phyloP scores from a whole-genome alignment of 345 rosid genomes.

The Syzygium aqueum region DNA sequence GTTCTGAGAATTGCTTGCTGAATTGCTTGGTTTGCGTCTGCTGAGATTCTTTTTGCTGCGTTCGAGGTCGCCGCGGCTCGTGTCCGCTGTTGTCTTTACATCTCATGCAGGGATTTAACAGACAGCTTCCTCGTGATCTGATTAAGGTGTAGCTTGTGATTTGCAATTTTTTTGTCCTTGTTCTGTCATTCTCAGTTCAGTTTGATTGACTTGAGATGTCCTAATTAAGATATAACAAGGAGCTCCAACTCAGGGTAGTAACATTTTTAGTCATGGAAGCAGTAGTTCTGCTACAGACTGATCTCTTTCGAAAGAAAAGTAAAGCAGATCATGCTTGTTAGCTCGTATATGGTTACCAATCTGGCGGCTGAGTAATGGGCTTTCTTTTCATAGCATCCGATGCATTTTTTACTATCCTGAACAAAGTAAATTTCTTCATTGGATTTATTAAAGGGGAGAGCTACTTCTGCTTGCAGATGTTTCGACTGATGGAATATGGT shows the following conservation, averaged over 20 bases:
- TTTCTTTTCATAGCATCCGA: neutral
- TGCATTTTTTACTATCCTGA: neutral
- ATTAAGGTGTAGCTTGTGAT: neutral
- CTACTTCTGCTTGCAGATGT: constrained; percentile 40
- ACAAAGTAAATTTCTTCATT: neutral
- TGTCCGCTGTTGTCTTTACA: neutral
- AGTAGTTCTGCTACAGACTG: neutral
- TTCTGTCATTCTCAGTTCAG: neutral
- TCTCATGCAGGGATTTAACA: neutral
- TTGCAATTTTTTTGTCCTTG: neutral
- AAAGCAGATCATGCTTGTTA: neutral
- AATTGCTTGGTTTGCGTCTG: neutral
- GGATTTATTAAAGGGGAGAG: neutral
- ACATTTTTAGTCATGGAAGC: neutral
- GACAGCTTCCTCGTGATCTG: neutral
- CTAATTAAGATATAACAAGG: neutral
- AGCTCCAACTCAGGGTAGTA: neutral
- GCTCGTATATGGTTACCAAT: neutral
- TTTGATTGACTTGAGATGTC: neutral
- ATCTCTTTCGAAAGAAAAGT: neutral
- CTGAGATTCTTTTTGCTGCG: neutral
- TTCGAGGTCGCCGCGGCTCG: neutral
- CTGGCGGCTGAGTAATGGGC: neutral
- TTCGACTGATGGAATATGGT: constrained; percentile 87
- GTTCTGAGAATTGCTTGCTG: neutral